phyloP scores from a whole-genome alignment of 2,329 filamentous ascomycete species.

The Cyphellophora attinorum region DNA sequence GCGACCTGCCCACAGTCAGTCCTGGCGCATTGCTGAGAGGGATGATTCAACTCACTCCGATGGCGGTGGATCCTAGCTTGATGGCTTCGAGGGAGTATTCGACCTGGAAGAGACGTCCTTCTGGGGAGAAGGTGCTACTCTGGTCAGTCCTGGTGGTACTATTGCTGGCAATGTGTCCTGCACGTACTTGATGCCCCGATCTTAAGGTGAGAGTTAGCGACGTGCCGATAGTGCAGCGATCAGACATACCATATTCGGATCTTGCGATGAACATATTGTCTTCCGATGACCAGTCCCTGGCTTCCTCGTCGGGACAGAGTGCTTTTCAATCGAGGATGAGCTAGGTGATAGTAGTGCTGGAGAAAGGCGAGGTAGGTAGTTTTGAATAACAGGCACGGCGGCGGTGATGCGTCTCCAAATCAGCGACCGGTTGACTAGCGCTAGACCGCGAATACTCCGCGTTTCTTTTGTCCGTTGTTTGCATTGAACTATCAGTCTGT shows the following conservation, averaged over 20 bases:
- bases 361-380: no score
- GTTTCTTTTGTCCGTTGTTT: no score
- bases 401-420: no score
- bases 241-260: conserved; percentile 89
- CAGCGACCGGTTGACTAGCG: no score
- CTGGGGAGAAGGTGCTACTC: conserved; percentile 90
- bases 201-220: conserved; percentile 42
- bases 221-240: neutral
- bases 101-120: conserved; percentile 99
- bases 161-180: conserved; percentile 9
- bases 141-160: neutral
- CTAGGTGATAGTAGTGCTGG: no score
- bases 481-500: no score
- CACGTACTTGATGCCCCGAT: conserved; percentile 92
- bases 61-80: conserved; percentile 97
- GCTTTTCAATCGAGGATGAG: no score
- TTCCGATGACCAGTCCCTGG: no score
- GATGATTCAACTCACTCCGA: conserved; percentile 54
- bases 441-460: no score
- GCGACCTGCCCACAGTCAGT: conserved; percentile 49
- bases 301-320: no score
- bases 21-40: conserved; percentile 3
- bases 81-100: conserved; percentile 99
- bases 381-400: no score
- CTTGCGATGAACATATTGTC: conserved; percentile 98